Evolutionary conservation across 2,329 filamentous ascomycete genomes (phyloP).

Genomic region (Epichloe scottii): DNA sequence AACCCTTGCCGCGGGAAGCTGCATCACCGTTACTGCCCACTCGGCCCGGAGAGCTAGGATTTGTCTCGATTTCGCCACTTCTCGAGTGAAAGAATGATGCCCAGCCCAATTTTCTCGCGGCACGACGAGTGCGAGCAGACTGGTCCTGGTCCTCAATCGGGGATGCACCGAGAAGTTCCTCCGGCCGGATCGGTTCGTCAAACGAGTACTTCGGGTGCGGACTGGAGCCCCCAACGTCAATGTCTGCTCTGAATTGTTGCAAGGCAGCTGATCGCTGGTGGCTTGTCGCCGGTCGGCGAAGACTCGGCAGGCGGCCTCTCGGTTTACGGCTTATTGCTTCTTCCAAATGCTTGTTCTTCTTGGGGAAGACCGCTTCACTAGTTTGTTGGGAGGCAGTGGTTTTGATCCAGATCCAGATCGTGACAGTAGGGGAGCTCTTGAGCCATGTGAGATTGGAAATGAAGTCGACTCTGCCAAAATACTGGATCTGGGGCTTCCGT

Average conservation of each 20-base stretch:
- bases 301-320: slow-evolving; percentile 48
- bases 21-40: slow-evolving; percentile 12
- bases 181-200: slow-evolving; percentile 21
- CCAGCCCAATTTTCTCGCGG: slow-evolving; percentile 24
- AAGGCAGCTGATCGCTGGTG: slow-evolving; percentile 64
- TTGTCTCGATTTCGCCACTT: slow-evolving; percentile 16
- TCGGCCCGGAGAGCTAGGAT: slow-evolving; percentile 11
- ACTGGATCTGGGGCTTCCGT: slow-evolving; percentile 52
- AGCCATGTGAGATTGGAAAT: slow-evolving; percentile 52
- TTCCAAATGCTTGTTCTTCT: slow-evolving; percentile 26
- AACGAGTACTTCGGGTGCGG: slow-evolving; percentile 21
- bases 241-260: slow-evolving; percentile 35
- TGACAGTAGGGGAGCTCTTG: slow-evolving; percentile 49
- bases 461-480: slow-evolving; percentile 54
- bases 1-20: slow-evolving; percentile 13
- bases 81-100: slow-evolving; percentile 44
- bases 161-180: slow-evolving; percentile 17
- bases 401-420: slow-evolving; percentile 23
- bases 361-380: slow-evolving; percentile 62
- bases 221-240: slow-evolving; percentile 14
- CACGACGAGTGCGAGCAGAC: slow-evolving; percentile 4
- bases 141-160: slow-evolving; percentile 11
- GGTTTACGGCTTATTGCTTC: slow-evolving; percentile 34
- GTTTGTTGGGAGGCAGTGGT: slow-evolving; percentile 55
- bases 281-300: slow-evolving; percentile 65